Conservation (phyloP, 2,329 filamentous ascomycete genomes). For the Aureobasidium namibiae region DNA sequence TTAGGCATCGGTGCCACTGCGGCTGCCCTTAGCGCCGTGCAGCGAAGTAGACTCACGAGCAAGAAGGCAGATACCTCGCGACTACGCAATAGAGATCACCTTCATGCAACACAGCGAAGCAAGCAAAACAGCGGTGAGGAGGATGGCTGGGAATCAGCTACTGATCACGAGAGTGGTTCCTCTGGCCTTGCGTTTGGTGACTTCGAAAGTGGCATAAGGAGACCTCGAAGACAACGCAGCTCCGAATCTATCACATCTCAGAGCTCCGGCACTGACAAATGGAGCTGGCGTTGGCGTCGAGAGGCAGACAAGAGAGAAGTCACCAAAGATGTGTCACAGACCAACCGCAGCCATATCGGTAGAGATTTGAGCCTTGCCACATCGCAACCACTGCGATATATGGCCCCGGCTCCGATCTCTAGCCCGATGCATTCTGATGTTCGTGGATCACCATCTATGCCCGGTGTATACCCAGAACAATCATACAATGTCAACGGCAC, state of each 20-base stretch:
- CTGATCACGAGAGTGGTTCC: slow-evolving; percentile 46
- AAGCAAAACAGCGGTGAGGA: slow-evolving; percentile 33
- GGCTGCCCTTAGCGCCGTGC: slow-evolving; percentile 38
- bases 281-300: slow-evolving; percentile 54
- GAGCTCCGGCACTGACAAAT: slow-evolving; percentile 47
- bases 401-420: slow-evolving; percentile 58
- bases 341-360: background rate
- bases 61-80: slow-evolving; percentile 27
- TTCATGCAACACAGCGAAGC: slow-evolving; percentile 19
- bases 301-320: slow-evolving; percentile 33
- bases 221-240: slow-evolving; percentile 34
- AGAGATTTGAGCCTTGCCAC: slow-evolving; percentile 23
- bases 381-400: slow-evolving; percentile 49
- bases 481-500: slow-evolving; percentile 47
- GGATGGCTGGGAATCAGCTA: slow-evolving; percentile 53
- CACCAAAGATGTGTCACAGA: background rate
- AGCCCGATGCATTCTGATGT: slow-evolving; percentile 58
- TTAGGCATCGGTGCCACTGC: slow-evolving; percentile 40
- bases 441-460: slow-evolving; percentile 21
- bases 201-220: slow-evolving; percentile 27
- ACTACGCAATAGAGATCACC: slow-evolving; percentile 23
- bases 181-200: slow-evolving; percentile 56
- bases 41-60: slow-evolving; percentile 25
- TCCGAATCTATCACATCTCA: slow-evolving; percentile 46
- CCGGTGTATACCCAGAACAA: slow-evolving; percentile 23